Base-by-base conservation (phyloP, 805 yeast species). In the Lipomyces sp. region DNA sequence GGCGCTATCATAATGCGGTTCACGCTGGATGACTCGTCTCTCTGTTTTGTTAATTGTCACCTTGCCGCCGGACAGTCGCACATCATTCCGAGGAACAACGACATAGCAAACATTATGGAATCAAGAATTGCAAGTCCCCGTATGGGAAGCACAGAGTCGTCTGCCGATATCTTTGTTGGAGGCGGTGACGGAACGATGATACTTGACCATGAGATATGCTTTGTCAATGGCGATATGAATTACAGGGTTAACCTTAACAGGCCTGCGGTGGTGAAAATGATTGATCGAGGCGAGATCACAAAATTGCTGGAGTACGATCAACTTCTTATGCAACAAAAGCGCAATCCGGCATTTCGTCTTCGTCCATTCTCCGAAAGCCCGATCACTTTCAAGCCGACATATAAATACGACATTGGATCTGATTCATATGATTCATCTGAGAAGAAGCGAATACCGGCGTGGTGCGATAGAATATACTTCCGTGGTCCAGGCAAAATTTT, bases 221-320 rank as follows among this genome's bases (percentile, higher is more conserved):
- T 93, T 14, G 88, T 96, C 89, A 74, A 86, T 68, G 98, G 98
- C 6, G 98, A 93, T 68, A 82, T 95, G 68, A 93, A 93, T 65
- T 93, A 83, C 68, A 75, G 98, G 58, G 81, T 93, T 36, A 72
- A 80, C 33, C 70, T 86, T 60, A 76, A 83, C 0, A 84, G 86
- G 57, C 91, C 83, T 16, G 78, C 78, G 22, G 95, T 86, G 1
- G 73, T 88, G 55, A 66, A 69, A 36, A 58, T 73, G n/a, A 76
- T 86, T 34, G 70, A 68, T n/a, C 64, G 67, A 1, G 68, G 72
- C 3, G 74, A 82, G 10, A 78, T 71, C 58, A 72, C 66, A 4
- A 73, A 72, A 41, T 70, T 93, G 35, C 75, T 84, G 44, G 84
- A 81, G 51, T 70, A 66, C 45, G 98, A 93, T 68, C 98, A 93